A percentile compares a stretch with the other conserved stretches of the same genome.
phyloP scores from a whole-genome alignment of 1,139 yeast genomes.

The Saccharomyces hybrid region DNA sequence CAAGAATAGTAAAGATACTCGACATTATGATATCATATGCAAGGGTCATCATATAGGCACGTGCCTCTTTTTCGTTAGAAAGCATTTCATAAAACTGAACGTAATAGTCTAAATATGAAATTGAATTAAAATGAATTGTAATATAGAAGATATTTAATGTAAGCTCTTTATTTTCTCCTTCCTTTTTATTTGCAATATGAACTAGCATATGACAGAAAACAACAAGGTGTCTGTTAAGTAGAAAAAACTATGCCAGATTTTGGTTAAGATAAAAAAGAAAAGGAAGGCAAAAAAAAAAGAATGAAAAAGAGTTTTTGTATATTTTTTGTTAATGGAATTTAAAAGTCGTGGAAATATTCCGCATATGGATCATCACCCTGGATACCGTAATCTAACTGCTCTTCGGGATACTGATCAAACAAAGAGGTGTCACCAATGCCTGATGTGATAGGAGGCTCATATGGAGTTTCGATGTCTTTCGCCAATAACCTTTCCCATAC shows the following conservation, averaged over 20 bases:
- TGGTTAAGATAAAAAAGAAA: background rate
- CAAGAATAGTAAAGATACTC: too few relatives aligned
- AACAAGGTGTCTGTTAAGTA: background rate
- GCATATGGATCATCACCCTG: constrained; percentile 79
- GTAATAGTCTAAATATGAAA: background rate
- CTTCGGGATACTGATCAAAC: constrained; percentile 94
- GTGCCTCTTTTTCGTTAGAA: too few relatives aligned
- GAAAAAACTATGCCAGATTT: background rate
- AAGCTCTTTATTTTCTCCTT: background rate
- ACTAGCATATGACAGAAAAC: background rate
- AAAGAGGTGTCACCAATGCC: constrained; percentile 95
- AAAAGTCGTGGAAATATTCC: constrained; percentile 71
- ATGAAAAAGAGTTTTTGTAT: background rate
- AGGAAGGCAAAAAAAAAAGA: too few relatives aligned
- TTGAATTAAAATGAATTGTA: background rate
- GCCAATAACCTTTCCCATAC: constrained; percentile 89
- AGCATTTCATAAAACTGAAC: too few relatives aligned
- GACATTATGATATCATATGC: too few relatives aligned
- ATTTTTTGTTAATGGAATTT: constrained; percentile 3
- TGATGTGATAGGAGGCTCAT: constrained; percentile 94
- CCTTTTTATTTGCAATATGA: background rate
- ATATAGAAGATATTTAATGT: background rate
- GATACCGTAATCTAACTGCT: constrained; percentile 79
- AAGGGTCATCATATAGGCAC: too few relatives aligned
- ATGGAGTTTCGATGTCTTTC: constrained; percentile 93